Evolutionary conservation across 2,329 filamentous ascomycete genomes (phyloP).

Genomic region (Colletotrichum agaves): DNA sequence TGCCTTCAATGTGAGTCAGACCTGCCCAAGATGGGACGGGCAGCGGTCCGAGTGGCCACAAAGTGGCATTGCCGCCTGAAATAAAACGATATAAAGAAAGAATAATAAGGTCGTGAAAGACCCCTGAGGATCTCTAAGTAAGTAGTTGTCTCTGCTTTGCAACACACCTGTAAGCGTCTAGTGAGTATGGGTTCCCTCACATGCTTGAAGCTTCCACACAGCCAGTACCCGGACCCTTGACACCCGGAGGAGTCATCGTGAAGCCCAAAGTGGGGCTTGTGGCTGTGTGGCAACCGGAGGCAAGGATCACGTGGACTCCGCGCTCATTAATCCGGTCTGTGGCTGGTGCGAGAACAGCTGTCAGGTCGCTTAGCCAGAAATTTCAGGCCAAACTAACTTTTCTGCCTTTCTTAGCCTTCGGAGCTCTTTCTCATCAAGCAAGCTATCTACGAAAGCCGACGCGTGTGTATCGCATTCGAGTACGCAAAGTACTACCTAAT

Average conservation of each 20-base stretch:
- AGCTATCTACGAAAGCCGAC: slow-evolving; percentile 10
- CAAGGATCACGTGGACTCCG: slow-evolving; percentile 16
- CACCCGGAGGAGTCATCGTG: slow-evolving; percentile 9
- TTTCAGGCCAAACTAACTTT: slow-evolving; percentile 36
- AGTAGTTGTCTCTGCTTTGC: slow-evolving; percentile 1
- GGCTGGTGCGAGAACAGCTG: slow-evolving; percentile 21
- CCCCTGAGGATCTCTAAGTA: background rate
- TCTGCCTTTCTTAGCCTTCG: slow-evolving; percentile 27
- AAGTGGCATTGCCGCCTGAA: slow-evolving; percentile 27
- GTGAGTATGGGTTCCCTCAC: slow-evolving; percentile 24
- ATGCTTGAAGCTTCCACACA: slow-evolving; percentile 18
- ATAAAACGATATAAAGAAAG: background rate
- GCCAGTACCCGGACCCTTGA: background rate
- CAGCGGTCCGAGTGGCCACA: slow-evolving; percentile 1
- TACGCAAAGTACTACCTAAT: slow-evolving; percentile 29
- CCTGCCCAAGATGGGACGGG: slow-evolving; percentile 3
- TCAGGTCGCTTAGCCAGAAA: slow-evolving; percentile 23
- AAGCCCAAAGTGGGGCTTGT: slow-evolving; percentile 9
- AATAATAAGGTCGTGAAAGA: slow-evolving; percentile 10
- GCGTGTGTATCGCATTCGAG: slow-evolving; percentile 27
- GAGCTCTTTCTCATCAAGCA: slow-evolving; percentile 15
- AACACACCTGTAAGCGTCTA: background rate
- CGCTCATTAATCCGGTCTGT: slow-evolving; percentile 14
- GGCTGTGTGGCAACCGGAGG: slow-evolving; percentile 10
- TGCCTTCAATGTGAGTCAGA: slow-evolving; percentile 27